A percentile compares a stretch with the other conserved stretches of the same genome.
phyloP scores from a whole-genome alignment of 768 basidiomycete species.

The Serendipita sp. region DNA sequence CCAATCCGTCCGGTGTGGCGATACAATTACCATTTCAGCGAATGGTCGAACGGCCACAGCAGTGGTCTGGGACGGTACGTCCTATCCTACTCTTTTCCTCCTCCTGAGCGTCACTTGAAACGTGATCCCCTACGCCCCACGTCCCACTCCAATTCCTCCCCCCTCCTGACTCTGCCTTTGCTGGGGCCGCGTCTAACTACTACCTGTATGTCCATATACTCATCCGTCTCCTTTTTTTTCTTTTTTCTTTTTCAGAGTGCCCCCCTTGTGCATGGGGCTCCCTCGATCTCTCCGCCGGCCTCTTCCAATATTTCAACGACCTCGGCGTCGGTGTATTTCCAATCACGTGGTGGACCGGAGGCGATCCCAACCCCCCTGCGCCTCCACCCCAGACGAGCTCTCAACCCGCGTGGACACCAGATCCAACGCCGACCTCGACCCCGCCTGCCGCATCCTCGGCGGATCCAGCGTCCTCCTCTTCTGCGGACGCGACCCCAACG shows the following conservation, averaged over 20 bases:
- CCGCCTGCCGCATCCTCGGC: background rate
- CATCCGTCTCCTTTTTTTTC: too few relatives aligned
- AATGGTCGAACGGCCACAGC: background rate
- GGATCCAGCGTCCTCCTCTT: background rate
- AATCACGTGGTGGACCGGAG: conserved; percentile 4
- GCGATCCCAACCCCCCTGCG: background rate
- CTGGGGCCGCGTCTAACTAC: too few relatives aligned
- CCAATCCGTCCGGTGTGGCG: background rate
- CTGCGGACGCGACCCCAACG: background rate
- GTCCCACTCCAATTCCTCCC: too few relatives aligned
- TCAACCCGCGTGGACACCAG: background rate
- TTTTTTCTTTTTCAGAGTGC: conserved; percentile 9
- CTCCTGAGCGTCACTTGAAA: background rate
- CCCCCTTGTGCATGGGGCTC: conserved; percentile 6
- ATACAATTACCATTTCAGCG: background rate
- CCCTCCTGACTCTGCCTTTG: too few relatives aligned
- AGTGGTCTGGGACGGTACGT: background rate
- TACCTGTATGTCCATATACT: too few relatives aligned
- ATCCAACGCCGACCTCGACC: background rate
- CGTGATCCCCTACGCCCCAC: background rate
- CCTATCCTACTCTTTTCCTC: background rate
- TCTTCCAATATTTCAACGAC: background rate
- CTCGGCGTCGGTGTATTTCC: conserved; percentile 6
- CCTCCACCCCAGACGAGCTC: background rate
- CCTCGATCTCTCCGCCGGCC: conserved; percentile 6